Evolutionary conservation across 2,329 filamentous ascomycete genomes (phyloP), one percentile per base, ranked within the genome.

Genomic region (Pyrenophora seminiperda): DNA sequence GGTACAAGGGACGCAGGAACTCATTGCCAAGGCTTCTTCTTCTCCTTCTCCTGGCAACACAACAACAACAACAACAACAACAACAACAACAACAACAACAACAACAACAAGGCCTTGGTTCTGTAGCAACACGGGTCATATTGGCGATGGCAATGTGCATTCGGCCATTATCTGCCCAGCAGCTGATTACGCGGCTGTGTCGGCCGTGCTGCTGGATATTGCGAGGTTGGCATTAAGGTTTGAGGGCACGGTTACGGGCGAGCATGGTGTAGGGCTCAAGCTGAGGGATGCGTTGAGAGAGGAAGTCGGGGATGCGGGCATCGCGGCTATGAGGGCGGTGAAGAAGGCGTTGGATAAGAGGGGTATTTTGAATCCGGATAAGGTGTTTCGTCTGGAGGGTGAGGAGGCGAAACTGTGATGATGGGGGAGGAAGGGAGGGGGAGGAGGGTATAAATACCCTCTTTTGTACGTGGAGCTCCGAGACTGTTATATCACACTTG

Each of bases 181-280:
- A 11, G 44, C 53, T 4, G 67, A 70, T 31, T 63, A 56, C 44
- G 49, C 38, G 1, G 54, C 43, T 9, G 73, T 58, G 0, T 63
- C 67, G 32, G 46, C 57, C 11, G 54, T 73, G 17, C 42, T 74
- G n/a, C 27, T 18, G 13, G 87, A 89, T 61, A 88, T 90, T 56
- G 85, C 89, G 58, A 89, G 90, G 79, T 77, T 88, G 47, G 90
- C 90, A 0, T 82, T 94, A 36, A 87, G 89, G 72, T 81, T 91
- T 76, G 90, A 94, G 70, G 90, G 90, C 1, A 94, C 90, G 0
- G 87, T 91, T 1, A 92, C 90, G 18, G 90, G 90, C 27, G 90
- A 94, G 74, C 90, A 94, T 73, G 90, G 90, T 7, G 86, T 94
- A 37, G 90, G 90, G 5, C 73, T 93, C 41, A 87, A 92, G 57